These are phyloP conservation scores for Luzula sylvatica DNA, from an alignment of 176 grass and related monocot genomes.

Conservation along the genomic window DNA sequence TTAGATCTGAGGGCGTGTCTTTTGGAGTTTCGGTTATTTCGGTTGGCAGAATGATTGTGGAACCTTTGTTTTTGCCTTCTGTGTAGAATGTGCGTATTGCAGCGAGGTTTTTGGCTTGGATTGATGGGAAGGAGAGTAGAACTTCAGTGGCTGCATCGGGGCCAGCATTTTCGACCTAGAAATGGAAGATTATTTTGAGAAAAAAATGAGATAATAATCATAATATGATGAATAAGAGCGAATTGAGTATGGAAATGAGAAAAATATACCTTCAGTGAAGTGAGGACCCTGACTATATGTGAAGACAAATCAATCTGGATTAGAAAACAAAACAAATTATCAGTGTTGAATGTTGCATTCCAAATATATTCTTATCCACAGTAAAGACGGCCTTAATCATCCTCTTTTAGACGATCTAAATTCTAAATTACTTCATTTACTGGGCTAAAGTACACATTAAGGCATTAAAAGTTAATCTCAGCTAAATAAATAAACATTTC, in stretches of 20 bases:
- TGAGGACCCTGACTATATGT: slow-evolving; percentile 70
- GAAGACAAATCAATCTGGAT: slow-evolving; percentile 85
- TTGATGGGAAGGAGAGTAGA: slow-evolving; percentile 59
- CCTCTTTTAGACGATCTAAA: too few relatives aligned
- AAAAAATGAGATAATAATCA: not conserved
- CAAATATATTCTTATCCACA: too few relatives aligned
- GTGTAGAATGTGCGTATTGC: slow-evolving; percentile 63
- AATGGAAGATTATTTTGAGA: not conserved
- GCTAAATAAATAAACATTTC: not conserved
- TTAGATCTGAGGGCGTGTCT: slow-evolving; percentile 50
- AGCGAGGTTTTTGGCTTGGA: slow-evolving; percentile 80
- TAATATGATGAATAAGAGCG: not conserved
- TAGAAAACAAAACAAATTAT: not conserved
- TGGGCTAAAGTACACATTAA: not conserved
- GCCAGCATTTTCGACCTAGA: slow-evolving; percentile 77
- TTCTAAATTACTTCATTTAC: not conserved
- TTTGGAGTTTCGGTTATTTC: slow-evolving; percentile 47
- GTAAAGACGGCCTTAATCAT: too few relatives aligned
- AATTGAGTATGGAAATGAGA: not conserved
- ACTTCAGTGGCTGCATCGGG: slow-evolving; percentile 59
- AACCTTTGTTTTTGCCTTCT: slow-evolving; percentile 60
- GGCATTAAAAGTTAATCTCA: not conserved
- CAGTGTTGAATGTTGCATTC: too few relatives aligned
- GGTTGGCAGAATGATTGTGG: slow-evolving; percentile 38
- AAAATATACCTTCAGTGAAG: slow-evolving; percentile 59